Evolutionary conservation across 2,329 filamentous ascomycete species (phyloP), one percentile per base, ranked within the genome.

Genomic region (Rhinocladiella similis): DNA sequence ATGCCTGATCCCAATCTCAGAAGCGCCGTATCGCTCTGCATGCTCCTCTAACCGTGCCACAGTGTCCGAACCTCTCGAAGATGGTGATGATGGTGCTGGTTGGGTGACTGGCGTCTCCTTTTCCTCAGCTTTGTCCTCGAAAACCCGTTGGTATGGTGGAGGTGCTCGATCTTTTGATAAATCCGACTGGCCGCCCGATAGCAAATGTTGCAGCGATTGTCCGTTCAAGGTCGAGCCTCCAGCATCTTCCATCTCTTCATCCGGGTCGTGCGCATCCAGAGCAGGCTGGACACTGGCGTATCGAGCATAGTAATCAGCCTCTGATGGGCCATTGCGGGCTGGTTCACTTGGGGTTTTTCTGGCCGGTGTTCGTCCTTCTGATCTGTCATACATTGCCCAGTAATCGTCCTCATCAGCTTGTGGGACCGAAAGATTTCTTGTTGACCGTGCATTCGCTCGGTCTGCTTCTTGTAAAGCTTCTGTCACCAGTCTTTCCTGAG

Each of bases 281-380:
- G 83, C 83, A 5, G 84, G 84, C 64, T 87, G 84, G 10, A 87
- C 84, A 57, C 84, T 79, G 39, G 77, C 78, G 65, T 87, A 87
- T 39, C 79, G 78, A 13, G 78, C 80, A 66, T 82, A 87, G 66
- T 87, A 87, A 36, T 82, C 80, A 16, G 79, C 73, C 57, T 86
- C 83, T 13, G 80, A 78, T 5, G 73, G 69, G 12, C 62, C 65
- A 64, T 72, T 62, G 51, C 69, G 62, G 29, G 67, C 56, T 48
- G 50, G 66, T 2, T 70, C 65, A 9, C 66, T 72, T 36, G 72
- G 71, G 53, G 65, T 68, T 51, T 75, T 74, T 35, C 66, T 63
- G 1, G 73, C 73, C 9, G 81, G 81, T 12, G 80, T 82, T 47
- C 74, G 68, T 29, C 74, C 75, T 1, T 82, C 81, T 2, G 81